Evolutionary conservation across 768 basidiomycete species (phyloP).

Genomic region (Lactarius psammicola): DNA sequence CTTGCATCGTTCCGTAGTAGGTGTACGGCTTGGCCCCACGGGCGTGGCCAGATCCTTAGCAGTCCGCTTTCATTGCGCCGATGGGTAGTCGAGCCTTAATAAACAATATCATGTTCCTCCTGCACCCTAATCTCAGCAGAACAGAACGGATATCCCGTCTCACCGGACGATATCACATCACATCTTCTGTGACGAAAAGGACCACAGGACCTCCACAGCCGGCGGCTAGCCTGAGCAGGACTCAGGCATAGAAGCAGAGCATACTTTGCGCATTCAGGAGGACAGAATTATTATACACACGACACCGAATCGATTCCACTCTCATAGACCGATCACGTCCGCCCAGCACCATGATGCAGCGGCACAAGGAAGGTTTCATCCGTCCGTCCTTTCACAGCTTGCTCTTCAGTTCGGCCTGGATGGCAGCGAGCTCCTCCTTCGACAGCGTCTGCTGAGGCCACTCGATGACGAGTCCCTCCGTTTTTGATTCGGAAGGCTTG

Average conservation of each 20-base stretch:
- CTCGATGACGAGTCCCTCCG: conserved; percentile 74
- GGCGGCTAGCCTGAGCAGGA: background rate
- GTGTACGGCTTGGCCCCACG: background rate
- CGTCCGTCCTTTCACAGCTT: conserved; percentile 46
- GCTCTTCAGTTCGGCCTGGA: conserved; percentile 57
- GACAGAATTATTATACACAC: background rate
- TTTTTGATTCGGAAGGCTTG: conserved; percentile 62
- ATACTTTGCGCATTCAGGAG: background rate
- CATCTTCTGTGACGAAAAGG: background rate
- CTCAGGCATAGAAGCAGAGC: background rate
- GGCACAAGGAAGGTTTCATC: background rate
- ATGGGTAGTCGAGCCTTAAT: background rate
- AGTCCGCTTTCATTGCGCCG: background rate
- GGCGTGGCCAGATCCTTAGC: background rate
- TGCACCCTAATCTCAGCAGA: background rate
- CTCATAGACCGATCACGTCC: background rate
- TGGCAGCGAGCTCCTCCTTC: conserved; percentile 63
- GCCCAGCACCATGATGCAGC: background rate
- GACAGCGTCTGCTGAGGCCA: conserved; percentile 67
- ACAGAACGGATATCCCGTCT: background rate
- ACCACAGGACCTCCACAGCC: background rate
- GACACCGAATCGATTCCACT: background rate
- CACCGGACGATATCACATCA: background rate
- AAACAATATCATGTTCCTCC: background rate
- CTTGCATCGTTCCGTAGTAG: too few relatives aligned